phyloP scores from a whole-genome alignment of 139 green algal genomes.

The Pleodorina starrii region DNA sequence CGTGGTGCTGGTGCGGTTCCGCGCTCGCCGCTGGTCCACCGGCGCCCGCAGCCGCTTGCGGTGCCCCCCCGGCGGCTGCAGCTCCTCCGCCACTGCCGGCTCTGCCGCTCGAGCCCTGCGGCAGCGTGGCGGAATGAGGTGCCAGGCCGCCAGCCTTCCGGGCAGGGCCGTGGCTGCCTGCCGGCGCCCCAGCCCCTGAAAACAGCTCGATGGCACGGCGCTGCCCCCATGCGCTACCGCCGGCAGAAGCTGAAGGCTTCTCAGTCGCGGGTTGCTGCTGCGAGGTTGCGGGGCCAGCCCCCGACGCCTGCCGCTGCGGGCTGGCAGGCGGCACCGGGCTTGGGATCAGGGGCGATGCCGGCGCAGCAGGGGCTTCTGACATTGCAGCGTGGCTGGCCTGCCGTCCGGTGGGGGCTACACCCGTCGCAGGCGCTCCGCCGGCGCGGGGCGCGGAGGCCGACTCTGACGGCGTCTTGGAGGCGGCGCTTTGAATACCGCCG shows the following conservation, averaged over 20 bases:
- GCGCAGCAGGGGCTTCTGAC: background rate
- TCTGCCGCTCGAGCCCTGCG: background rate
- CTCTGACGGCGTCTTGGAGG: too few species aligned
- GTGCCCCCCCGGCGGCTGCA: too few species aligned
- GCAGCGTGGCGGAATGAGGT: background rate
- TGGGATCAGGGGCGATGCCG: background rate
- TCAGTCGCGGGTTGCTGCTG: background rate
- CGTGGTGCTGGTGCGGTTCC: background rate
- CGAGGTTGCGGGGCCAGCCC: background rate
- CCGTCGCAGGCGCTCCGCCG: too few species aligned
- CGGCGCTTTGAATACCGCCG: too few species aligned
- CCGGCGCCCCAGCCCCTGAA: background rate
- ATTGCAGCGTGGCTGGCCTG: too few species aligned
- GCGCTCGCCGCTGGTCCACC: too few species aligned
- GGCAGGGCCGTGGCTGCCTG: background rate
- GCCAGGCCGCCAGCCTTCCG: background rate
- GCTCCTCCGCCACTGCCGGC: background rate
- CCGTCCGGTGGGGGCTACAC: too few species aligned
- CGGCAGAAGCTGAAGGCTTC: background rate
- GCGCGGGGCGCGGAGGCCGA: too few species aligned
- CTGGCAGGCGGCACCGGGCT: background rate
- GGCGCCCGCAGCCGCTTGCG: too few species aligned
- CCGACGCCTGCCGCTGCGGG: background rate
- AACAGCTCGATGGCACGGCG: background rate
- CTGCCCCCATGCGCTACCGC: conserved; percentile 14